Evolutionary conservation across 23 red algal species (phyloP), one percentile per base, ranked within the genome.

Genomic region (Rhodosorus marinus): DNA sequence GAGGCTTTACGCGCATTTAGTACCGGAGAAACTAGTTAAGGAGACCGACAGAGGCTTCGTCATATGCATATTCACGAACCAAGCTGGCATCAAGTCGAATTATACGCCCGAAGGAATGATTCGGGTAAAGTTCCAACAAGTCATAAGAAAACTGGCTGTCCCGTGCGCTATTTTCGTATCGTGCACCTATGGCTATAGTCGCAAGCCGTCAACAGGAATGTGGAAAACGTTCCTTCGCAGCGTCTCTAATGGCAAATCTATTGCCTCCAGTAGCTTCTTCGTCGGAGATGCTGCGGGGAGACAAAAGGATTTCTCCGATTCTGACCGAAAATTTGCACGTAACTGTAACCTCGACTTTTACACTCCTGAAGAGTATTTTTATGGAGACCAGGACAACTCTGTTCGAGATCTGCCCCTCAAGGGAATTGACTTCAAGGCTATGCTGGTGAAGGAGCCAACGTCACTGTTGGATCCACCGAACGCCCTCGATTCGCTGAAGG

Each of bases 231-330:
- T 62, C 35, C 47, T 53, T 20, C 47, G 64, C 24, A 8, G 30
- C n/a, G 40, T 64, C 20, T 53, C 64, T 0, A 33, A 47, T n/a
- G 36, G 62, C 2, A 1, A 9, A 27, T 47, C 40, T 17, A 52
- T 82, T 26, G 26, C 24, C 9, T 43, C 47, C 26, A 62, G 31
- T 33, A 62, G 63, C 23, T 61, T 82, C 38, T 82, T 64, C 29
- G 62, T 69, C 24, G 76, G 76, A 35, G 76, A 72, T 52, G 76
- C 76, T 21, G 76, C 76, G 24, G 76, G 76, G 5, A 17, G 76
- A 28, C 51, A 31, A 8, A 56, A 43, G 23, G 76, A 82, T 34
- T 82, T 82, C 36, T 67, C 76, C 2, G 76, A 82, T 41, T 66
- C 54, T 7, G 76, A 82, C 38, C 40, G 67, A 0, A 66, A 67